Base-by-base conservation (phyloP, 164 flowering plant genomes). In the Nymphaea colorata region DNA sequence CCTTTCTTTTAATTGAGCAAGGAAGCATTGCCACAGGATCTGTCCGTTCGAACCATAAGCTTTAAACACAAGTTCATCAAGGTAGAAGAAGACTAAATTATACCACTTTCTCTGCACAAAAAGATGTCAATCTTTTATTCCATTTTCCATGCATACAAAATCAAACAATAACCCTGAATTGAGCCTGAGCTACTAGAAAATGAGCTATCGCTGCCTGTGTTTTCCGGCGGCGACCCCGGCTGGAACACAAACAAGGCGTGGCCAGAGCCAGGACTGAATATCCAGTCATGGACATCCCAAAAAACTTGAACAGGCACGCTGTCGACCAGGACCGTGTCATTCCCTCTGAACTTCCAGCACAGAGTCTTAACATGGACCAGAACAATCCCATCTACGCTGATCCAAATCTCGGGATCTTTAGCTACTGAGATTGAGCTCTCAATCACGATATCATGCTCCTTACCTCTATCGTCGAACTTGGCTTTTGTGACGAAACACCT, bases 241-340 rank as follows among this genome's bases (percentile, higher is more conserved):
- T 84, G 83, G 79, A 89, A 85, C 3, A 86, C 78, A 72, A 89
- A 87, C 71, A 86, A 64, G 2, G 83, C 96, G 45, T 79, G 82
- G 15, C 79, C 66, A 7, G 82, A 45, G 3, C 84, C 84, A 0
- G 82, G 78, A 15, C 47, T 73, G 66, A 84, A 87, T 67, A 88
- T 41, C 95, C 95, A 88, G 61, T 87, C 81, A 64, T 86, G 91
- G 36, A 87, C 91, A 62, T 88, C 91, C 91, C 95, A 88, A 8
- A 72, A 84, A 6, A 88, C 83, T 57, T 88, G 82, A 6, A 88
- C 73, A 0, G 84, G 80, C 15, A 57, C 25, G 62, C 81, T 72
- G 60, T 83, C 74, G 53, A 85, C 80, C 2, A 67, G 6, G 5
- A 87, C 77, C 0, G 79, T 84, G 70, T 83, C 80, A 68, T 88